phyloP scores from a whole-genome alignment of 148 eudicot species.

The Rheum nobile region DNA sequence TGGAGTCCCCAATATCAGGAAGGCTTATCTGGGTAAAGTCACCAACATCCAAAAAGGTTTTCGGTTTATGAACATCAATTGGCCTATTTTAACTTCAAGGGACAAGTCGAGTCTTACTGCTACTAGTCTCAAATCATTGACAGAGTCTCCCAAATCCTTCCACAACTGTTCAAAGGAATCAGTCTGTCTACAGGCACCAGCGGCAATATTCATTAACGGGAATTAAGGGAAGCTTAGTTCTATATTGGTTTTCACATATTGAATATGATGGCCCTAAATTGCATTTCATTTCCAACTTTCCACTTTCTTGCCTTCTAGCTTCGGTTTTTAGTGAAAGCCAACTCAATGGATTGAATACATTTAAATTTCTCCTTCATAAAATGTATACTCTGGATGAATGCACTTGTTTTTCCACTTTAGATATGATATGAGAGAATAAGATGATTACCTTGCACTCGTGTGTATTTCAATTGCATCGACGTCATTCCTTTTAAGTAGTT shows the following conservation, averaged over 20 bases:
- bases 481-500: constrained; percentile 54
- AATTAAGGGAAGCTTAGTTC: background rate
- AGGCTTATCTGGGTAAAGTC: constrained; percentile 56
- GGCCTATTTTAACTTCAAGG: background rate
- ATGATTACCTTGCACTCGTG: constrained; percentile 71
- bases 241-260: background rate
- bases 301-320: background rate
- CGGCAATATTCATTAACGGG: background rate
- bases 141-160: constrained; percentile 59
- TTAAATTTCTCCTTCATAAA: background rate
- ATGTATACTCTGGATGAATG: background rate
- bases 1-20: constrained; percentile 45
- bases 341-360: background rate
- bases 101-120: constrained; percentile 38
- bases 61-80: background rate
- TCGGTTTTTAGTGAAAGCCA: background rate
- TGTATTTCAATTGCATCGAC: constrained; percentile 91
- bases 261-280: background rate
- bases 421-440: background rate
- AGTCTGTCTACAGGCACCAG: constrained; percentile 32
- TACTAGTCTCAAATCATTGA: constrained; percentile 46
- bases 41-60: background rate
- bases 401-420: background rate
- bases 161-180: constrained; percentile 51
- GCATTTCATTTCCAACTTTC: background rate